Base-by-base conservation (phyloP, 139 green algal genomes). In the Chlamydomonas applanata region DNA sequence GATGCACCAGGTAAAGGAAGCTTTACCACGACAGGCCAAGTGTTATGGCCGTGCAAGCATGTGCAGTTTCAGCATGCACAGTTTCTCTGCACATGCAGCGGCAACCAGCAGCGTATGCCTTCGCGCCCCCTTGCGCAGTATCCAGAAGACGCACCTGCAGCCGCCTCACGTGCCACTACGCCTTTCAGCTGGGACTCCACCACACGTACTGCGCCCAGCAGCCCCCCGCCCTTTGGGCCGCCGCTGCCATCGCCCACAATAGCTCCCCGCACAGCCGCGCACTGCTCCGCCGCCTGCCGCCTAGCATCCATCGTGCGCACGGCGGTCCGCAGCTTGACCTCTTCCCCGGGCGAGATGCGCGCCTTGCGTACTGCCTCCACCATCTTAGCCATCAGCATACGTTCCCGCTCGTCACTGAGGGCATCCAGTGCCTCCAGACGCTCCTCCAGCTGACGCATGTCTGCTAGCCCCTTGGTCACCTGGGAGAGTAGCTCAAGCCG, bases 301-400 rank as follows among this genome's bases (percentile, higher is more conserved):
- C 59, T 68, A 4, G 75, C 68, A 53, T 79, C 79, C 73, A 85
- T 81, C 25, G 27, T 62, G 60, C 75, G 79, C 4, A 76, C 64
- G 7, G 24, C 24, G 0, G 33, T 9, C 59, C 69, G 73, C 75
- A 80, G 57, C 61, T 66, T 25, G 24, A 57, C 27, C 46, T 83
- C 78, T 74, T 71, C 54, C 1, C 60, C 59, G 0, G 56, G 69
- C 45, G 36, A 13, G 30, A 81, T 45, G 14, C 74, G 74, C 44
- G 63, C 30, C 68, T 77, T 79, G 69, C 75, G 44, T 59, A 84
- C 79, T 68, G 69, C 35, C 57, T 84, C 79, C 25, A 72, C 60
- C 35, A 84, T 62, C 60, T 68, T 71, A 36, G 74, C 73, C 79
- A 84, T 69, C 2, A 53, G 33, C 3, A 32, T 27, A 2, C 62